Evolutionary conservation across 2,329 filamentous ascomycete species (phyloP).

Genomic region (Microcyclospora pomicola): DNA sequence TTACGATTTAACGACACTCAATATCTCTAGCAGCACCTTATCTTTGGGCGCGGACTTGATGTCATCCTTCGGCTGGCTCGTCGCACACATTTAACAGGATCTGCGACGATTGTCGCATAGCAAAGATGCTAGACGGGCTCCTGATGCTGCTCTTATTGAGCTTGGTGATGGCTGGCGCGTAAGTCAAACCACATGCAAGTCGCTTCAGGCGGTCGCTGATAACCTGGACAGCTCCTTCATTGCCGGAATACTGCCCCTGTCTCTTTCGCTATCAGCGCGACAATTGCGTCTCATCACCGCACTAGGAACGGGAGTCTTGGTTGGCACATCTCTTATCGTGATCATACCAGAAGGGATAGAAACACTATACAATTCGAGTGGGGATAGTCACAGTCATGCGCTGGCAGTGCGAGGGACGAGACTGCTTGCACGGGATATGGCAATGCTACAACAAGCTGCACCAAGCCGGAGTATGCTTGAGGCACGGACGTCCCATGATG

Average conservation of each 20-base stretch:
- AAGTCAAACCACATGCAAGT: constrained; percentile 17
- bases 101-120: background rate
- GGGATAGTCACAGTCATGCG: constrained; percentile 9
- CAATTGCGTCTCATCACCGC: constrained; percentile 83
- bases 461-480: background rate
- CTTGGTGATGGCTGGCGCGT: constrained; percentile 53
- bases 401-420: background rate
- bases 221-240: constrained; percentile 62
- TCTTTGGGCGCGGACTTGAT: background rate
- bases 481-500: background rate
- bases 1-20: background rate
- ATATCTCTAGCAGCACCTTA: background rate
- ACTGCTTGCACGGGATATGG: background rate
- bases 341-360: constrained; percentile 97
- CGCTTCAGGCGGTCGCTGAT: background rate
- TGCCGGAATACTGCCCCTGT: constrained; percentile 78
- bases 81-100: background rate
- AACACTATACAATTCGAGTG: constrained; percentile 54
- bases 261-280: constrained; percentile 72
- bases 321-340: constrained; percentile 88
- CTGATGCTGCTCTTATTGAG: constrained; percentile 51
- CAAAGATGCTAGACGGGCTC: constrained; percentile 45
- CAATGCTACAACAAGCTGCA: background rate
- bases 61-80: background rate
- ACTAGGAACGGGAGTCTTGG: constrained; percentile 82